Percentiles rank a stretch among this genome's conserved stretches.
These are phyloP conservation scores for Arachnopeziza araneosa DNA, from an alignment of 2,329 filamentous ascomycete genomes.

Conservation along the genomic window DNA sequence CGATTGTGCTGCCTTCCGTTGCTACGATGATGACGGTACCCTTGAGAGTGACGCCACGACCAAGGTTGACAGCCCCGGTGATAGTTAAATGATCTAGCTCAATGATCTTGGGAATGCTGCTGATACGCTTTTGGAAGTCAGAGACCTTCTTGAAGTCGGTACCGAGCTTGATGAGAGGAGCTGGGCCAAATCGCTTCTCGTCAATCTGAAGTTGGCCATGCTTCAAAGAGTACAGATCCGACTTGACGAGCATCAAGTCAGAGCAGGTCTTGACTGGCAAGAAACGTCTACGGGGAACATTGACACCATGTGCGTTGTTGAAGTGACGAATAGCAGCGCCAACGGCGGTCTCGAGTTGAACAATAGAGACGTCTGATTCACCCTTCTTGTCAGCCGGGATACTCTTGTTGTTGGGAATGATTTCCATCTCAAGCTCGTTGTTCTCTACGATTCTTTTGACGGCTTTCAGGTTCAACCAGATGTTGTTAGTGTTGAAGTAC, in stretches of 20 bases:
- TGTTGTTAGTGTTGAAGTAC: slow-evolving; percentile 99
- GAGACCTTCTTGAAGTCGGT: slow-evolving; percentile 99
- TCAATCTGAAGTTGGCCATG: slow-evolving; percentile 98
- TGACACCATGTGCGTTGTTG: slow-evolving; percentile 97
- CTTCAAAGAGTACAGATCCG: slow-evolving; percentile 96
- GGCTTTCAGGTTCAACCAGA: slow-evolving; percentile 97
- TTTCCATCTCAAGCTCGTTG: slow-evolving; percentile 98
- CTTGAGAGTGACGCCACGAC: slow-evolving; percentile 92
- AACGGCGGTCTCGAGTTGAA: slow-evolving; percentile 97
- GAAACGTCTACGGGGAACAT: slow-evolving; percentile 95
- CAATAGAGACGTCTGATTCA: slow-evolving; percentile 93
- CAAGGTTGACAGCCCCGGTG: slow-evolving; percentile 94
- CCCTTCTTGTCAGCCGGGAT: slow-evolving; percentile 99
- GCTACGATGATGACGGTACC: slow-evolving; percentile 98
- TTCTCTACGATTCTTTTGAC: slow-evolving; percentile 99
- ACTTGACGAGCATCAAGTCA: slow-evolving; percentile 99
- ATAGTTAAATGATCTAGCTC: slow-evolving; percentile 95
- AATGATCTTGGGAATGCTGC: slow-evolving; percentile 83
- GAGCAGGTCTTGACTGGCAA: slow-evolving; percentile 99
- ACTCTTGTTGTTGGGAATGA: slow-evolving; percentile 98
- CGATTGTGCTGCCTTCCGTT: slow-evolving; percentile 95
- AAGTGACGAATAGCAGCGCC: slow-evolving; percentile 99
- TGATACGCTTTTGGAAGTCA: slow-evolving; percentile 84
- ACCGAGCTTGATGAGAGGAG: slow-evolving; percentile 97
- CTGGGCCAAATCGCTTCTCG: slow-evolving; percentile 91